Base-by-base conservation (phyloP, 148 eudicot genomes). In the Camellia lanceoleosa region DNA sequence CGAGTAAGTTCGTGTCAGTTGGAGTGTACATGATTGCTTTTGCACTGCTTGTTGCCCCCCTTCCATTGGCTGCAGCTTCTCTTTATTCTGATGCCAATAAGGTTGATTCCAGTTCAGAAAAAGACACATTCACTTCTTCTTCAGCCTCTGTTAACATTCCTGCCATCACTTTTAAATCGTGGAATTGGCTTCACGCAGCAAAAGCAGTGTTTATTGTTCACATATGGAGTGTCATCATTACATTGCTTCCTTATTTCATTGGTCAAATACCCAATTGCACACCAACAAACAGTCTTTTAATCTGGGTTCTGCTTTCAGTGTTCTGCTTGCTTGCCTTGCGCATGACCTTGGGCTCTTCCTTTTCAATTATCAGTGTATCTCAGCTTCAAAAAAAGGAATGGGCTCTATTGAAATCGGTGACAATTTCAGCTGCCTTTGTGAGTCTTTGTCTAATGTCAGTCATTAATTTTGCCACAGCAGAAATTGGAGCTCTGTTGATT, bases 21-120 rank as follows among this genome's bases (percentile, higher is more conserved):
- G 99, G 99, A 80, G 92, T 96, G 66, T 96, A 96, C 92, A 96
- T 96, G 99, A 93, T 96, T 43, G 88, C 94, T 68, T 96, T 96
- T 83, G 92, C 89, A 5, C 91, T 96, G 76, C 98, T 96, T 64
- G 81, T 96, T 77, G 98, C 97, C 78, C 98, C 99, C 58, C 89
- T 96, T 80, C 99, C 99, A 0, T 71, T 96, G 46, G 90, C 89
- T 77, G 92, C 98, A 7, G 99, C 99, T 75, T 87, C 99, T 80
- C 93, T 96, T n/a, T 96, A 88, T 83, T 86, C 94, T 19, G 91
- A 88, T 78, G 91, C 93, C 20, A 80, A 65, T 60, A 85, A 89
- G 76, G 47, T 51, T 38, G 84, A 80, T 38, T 23, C 82, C 3
- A 79, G 71, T 18, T 68, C 74, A 47, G 77, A 83, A 20, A 81